phyloP scores from a whole-genome alignment of 2,329 filamentous ascomycete species.

The Endothia cerciana region DNA sequence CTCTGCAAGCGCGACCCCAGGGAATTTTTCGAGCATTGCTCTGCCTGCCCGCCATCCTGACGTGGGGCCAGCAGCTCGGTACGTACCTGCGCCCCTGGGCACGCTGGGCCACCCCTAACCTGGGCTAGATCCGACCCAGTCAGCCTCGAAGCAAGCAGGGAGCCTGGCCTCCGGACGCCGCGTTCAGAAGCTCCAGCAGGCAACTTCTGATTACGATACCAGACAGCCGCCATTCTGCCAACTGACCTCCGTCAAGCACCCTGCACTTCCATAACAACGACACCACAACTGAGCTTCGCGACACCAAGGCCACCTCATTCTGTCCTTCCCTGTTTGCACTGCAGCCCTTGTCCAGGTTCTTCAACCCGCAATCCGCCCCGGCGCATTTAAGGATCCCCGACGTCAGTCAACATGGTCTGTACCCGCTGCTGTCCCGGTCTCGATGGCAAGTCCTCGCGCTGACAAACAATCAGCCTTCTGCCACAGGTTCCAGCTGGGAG shows the following conservation, averaged over 20 bases:
- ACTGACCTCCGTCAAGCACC: conserved; percentile 13
- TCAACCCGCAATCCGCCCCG: conserved; percentile 3
- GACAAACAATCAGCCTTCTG: conserved; percentile 75
- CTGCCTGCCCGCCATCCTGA: conserved; percentile 10
- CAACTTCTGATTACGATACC: conserved; percentile 30
- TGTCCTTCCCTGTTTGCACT: conserved; percentile 34
- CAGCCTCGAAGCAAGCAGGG: conserved; percentile 13
- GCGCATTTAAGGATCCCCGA: conserved; percentile 23
- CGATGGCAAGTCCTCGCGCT: conserved; percentile 33
- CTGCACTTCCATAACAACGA: conserved; percentile 17
- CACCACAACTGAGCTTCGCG: conserved; percentile 13
- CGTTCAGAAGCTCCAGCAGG: conserved; percentile 22
- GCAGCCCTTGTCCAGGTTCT: conserved; percentile 35
- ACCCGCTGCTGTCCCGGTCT: conserved; percentile 18
- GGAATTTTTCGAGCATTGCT: conserved; percentile 19
- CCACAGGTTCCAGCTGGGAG: conserved; percentile 94
- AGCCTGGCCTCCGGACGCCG: not conserved
- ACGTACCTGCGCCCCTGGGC: not conserved
- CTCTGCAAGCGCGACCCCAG: conserved; percentile 17
- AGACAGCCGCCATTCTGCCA: conserved; percentile 11
- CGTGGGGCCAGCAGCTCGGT: conserved; percentile 16
- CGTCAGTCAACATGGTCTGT: conserved; percentile 48
- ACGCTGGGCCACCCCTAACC: not conserved
- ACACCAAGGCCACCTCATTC: conserved; percentile 11
- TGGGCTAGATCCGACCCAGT: conserved; percentile 21